Percentiles rank a stretch among this genome's conserved stretches.
These are phyloP conservation scores for Cutaneotrichosporon cutaneum DNA, from an alignment of 1,284 basidiomycete species.

Conservation along the genomic window DNA sequence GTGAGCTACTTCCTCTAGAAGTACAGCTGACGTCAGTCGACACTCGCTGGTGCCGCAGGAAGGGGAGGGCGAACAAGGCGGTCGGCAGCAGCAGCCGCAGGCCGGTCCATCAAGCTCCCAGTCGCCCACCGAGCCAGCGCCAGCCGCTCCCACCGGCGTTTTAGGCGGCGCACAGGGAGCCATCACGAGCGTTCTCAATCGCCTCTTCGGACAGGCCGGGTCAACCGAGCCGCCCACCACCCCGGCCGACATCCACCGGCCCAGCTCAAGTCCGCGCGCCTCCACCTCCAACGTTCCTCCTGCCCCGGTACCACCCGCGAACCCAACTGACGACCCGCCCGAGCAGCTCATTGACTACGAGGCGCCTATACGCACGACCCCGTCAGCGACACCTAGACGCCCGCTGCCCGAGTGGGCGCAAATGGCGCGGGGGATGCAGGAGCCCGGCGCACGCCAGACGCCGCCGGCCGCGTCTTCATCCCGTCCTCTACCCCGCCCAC, in stretches of 20 bases:
- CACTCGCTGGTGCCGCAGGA: slow-evolving; percentile 14
- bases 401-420: slow-evolving; percentile 6
- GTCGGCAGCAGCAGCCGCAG: neutral
- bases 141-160: neutral
- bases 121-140: neutral
- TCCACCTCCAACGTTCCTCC: neutral
- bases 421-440: slow-evolving; percentile 2
- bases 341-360: slow-evolving; percentile 1
- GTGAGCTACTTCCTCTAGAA: slow-evolving; percentile 28
- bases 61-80: neutral
- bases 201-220: slow-evolving; percentile 43
- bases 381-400: neutral
- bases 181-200: slow-evolving; percentile 38
- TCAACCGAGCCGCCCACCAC: slow-evolving; percentile 5
- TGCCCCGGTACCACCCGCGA: neutral
- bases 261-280: neutral
- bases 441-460: neutral
- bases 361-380: neutral
- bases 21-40: slow-evolving; percentile 25
- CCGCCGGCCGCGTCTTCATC: neutral
- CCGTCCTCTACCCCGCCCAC: neutral
- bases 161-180: slow-evolving; percentile 19
- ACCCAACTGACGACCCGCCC: slow-evolving; percentile 9
- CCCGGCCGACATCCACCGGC: neutral
- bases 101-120: neutral